Evolutionary conservation across 2,329 filamentous ascomycete genomes (phyloP).

Genomic region (Rosellinia necatrix): DNA sequence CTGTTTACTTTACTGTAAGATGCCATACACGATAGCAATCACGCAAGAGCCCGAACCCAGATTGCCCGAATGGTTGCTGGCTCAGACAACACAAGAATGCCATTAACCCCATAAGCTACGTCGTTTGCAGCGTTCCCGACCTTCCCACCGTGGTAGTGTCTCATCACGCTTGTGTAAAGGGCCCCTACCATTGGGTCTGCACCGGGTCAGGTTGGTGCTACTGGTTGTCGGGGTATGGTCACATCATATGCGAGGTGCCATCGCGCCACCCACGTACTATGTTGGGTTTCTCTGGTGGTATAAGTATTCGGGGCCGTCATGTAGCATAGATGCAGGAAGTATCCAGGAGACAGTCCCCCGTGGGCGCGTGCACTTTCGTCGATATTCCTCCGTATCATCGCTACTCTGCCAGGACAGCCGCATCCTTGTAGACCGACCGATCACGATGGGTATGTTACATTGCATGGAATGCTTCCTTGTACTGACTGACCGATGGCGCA

Average conservation of each 20-base stretch:
- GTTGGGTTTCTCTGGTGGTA: background rate
- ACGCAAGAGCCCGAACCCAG: slow-evolving; percentile 5
- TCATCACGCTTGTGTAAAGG: background rate
- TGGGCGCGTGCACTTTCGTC: background rate
- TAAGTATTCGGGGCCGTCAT: background rate
- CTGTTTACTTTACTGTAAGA: too few species aligned
- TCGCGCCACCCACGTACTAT: slow-evolving; percentile 1
- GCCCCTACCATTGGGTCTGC: slow-evolving; percentile 3
- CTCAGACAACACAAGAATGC: too few species aligned
- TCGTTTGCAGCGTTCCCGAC: background rate
- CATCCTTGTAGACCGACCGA: background rate
- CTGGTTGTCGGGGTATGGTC: slow-evolving; percentile 1
- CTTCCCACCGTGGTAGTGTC: slow-evolving; percentile 13
- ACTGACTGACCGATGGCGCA: background rate
- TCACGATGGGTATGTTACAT: slow-evolving; percentile 17
- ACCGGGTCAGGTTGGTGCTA: slow-evolving; percentile 9
- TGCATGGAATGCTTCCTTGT: background rate
- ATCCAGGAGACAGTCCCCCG: background rate
- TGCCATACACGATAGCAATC: slow-evolving; percentile 20
- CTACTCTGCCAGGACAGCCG: background rate
- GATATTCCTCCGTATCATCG: background rate
- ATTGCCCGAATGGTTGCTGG: too few species aligned
- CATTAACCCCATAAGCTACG: too few species aligned
- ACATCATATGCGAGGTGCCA: slow-evolving; percentile 10
- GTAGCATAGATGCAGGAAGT: too few species aligned